Conservation (phyloP, 495 filamentous ascomycete species). For the Neurospora tetrasperma region DNA sequence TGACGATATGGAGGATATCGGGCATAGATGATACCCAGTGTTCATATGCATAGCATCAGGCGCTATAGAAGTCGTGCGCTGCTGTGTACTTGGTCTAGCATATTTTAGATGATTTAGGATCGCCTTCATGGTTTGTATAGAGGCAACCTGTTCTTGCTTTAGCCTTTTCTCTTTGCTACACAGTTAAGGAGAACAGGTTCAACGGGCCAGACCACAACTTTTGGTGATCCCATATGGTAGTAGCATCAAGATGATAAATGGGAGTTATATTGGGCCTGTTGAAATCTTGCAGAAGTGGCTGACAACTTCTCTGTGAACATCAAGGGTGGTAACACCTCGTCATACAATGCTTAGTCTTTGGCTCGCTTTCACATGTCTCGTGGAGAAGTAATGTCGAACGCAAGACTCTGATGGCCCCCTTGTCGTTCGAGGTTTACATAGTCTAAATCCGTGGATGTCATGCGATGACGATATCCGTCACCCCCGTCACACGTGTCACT, state of each 20-base stretch:
- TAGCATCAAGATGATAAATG: not conserved
- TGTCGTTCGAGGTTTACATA: not conserved
- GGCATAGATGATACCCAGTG: not conserved
- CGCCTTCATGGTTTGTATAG: not conserved
- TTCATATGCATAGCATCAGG: not conserved
- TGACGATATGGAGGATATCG: not conserved
- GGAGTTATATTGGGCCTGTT: not conserved
- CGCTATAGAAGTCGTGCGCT: not conserved
- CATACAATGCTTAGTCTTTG: not conserved
- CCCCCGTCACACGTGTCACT: not conserved
- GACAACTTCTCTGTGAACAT: not conserved
- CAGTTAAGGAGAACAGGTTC: not conserved
- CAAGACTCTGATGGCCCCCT: not conserved
- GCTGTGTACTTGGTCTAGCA: not conserved
- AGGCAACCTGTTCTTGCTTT: not conserved
- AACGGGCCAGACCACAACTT: not conserved
- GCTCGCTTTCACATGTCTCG: not conserved
- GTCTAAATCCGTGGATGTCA: not conserved
- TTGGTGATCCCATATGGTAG: not conserved
- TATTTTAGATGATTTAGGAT: not conserved
- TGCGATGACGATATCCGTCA: not conserved
- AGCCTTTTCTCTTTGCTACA: not conserved
- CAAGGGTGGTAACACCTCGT: not conserved
- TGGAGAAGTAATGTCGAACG: not conserved
- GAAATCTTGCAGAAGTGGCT: not conserved